Base-by-base conservation (phyloP, 2,329 filamentous ascomycete genomes). In the Drechslerella dactyloides region DNA sequence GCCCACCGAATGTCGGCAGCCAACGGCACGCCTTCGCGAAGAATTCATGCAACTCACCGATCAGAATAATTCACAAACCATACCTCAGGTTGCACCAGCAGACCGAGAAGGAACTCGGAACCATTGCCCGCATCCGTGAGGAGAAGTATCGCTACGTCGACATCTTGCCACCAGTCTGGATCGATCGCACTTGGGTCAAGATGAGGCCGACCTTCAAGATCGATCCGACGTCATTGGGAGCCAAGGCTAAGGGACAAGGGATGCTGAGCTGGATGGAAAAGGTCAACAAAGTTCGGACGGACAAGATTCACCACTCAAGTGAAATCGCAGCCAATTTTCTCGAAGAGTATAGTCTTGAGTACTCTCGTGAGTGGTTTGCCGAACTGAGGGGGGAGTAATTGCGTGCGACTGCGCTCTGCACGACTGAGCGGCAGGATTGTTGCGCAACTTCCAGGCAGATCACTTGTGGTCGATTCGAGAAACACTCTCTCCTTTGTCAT, bases 111-210 rank as follows among this genome's bases (percentile, higher is more conserved):
- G 24, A 64, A 4, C 21, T 64, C 6, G 60, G 60, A 2, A 42
- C 37, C 11, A 6, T 64, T 11, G 8, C 10, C 15, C 19, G 40
- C 6, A 56, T 64, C 30, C 44, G 60, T 24, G 37, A 52, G 13
- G 40, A 56, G 30, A 55, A 64, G 27, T 64, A 64, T 17, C 24
- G 52, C 11, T 64, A 56, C 33, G 51, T 56, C 23, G 52, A 64
- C 21, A 56, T 64, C n/a, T 27, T 64, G 13, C 51, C 60, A n/a
- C 52, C n/a, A 15, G 10, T 64, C 21, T 64, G 60, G 60, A 64
- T 57, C 6, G 37, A 53, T 19, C 13, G 42, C 15, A 33, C 40
- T n/a, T 64, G 60, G 60, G 17, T 33, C 1, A 64, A 64, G 15
- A 55, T 56, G 51, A 17, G 42, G 8, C 60, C 46, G 23, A 60